Evolutionary conservation across 2,329 filamentous ascomycete species (phyloP), one percentile per base, ranked within the genome.

Genomic region (Escovopsis sp.): DNA sequence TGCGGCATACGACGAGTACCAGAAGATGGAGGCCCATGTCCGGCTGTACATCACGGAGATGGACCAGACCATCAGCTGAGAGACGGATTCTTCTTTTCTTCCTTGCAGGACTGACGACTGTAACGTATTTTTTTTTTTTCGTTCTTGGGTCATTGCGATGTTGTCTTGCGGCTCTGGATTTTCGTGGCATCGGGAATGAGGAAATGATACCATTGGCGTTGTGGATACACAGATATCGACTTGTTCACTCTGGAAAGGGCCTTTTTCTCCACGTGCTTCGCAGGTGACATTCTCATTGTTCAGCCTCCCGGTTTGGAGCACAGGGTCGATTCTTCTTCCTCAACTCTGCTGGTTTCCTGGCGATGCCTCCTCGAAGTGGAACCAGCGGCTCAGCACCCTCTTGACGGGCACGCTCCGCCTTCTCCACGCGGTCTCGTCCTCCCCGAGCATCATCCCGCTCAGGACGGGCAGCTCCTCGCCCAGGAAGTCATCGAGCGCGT

Each of bases 21-120:
- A 93, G 53, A 94, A 94, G 73, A 80, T 98, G 75, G 88, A 96
- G 57, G 79, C 85, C 27, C 90, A 98, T 54, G 92, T 98, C 56
- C 88, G 87, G 60, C 67, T 96, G 42, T 98, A 98, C 64, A 93
- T 98, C 52, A 93, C 83, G 4, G 90, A 98, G 67, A 94, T 98
- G 87, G 90, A 96, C 60, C 87, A 94, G 60, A 79, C 78, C 38
- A 73, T 90, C 46, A 64, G 43, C 18, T 40, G 38, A 34, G 10
- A 15, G 8, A n/a, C n/a, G n/a, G n/a, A n/a, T n/a, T n/a, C n/a
- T n/a, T n/a, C n/a, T n/a, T n/a, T n/a, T n/a, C n/a, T n/a, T 26
- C 48, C 42, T 39, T 31, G 14, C 10, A 11, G 17, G 16, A 11
- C 28, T 37, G 29, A 17, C 12, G 12, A 16, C 21, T 14, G 35